Evolutionary conservation across 2,329 filamentous ascomycete species (phyloP), one percentile per base, ranked within the genome.

Genomic region (Colletotrichum tabaci): DNA sequence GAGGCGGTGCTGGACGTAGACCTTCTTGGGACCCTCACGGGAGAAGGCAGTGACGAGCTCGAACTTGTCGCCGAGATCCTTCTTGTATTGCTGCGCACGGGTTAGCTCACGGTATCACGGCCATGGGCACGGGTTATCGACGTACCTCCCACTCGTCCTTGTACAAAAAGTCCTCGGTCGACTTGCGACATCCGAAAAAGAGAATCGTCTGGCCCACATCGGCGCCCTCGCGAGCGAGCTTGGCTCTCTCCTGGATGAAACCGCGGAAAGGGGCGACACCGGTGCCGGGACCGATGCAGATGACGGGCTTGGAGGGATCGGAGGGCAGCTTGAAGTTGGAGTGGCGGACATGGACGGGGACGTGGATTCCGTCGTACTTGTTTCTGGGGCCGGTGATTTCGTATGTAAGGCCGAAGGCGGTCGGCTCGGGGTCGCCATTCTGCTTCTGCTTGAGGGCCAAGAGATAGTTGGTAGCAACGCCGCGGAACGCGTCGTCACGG

Each of bases 291-390:
- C 96, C 96, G 76, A 98, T 91, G 91, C 98, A 95, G 82, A 99
- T 97, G 77, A 99, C 87, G 40, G 96, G 96, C 84, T 97, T 97
- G 60, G 93, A 90, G 4, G 96, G 95, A 78, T 99, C 95, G 18
- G 96, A 98, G 10, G 96, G 96, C 40, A 99, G 90, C 87, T 98
- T 98, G 90, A 99, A 99, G 87, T 98, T 99, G 75, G 96, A 98
- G 85, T 98, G 96, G 75, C 96, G 94, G 71, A 99, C 91, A 80
- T 99, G 96, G 16, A 99, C 94, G 3, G 96, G 96, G 30, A 98
- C 92, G 79, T 97, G 95, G 72, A 98, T 92, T 73, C 96, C 96
- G 78, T 98, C 94, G 82, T 98, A 99, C 85, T 97, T 98, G 88
- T 98, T 97, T 78, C 96, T 91, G 18, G 96, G 96, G 15, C 96